These are phyloP conservation scores for Penicillium canescens DNA, from an alignment of 495 filamentous ascomycete species.

Conservation along the genomic window DNA sequence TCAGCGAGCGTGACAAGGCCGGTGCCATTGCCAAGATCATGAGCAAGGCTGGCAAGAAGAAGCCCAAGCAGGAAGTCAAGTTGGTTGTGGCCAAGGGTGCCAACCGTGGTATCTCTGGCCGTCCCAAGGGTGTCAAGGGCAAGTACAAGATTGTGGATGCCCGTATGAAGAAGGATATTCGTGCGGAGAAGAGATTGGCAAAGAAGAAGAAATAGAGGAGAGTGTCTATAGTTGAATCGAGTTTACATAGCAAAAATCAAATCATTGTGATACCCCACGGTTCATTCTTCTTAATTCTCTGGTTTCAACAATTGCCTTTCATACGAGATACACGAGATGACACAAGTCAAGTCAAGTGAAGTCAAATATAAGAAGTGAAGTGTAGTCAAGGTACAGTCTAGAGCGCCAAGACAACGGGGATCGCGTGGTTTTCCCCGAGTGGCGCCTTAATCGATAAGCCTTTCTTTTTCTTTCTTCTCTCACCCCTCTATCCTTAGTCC, in stretches of 20 bases:
- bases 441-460: slow-evolving; percentile 32
- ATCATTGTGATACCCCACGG: slow-evolving; percentile 18
- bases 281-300: background rate
- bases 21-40: slow-evolving; percentile 79
- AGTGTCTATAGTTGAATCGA: slow-evolving; percentile 16
- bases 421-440: slow-evolving; percentile 25
- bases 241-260: slow-evolving; percentile 16
- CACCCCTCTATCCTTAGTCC: slow-evolving; percentile 10
- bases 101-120: slow-evolving; percentile 79
- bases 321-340: no score
- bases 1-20: slow-evolving; percentile 95
- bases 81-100: slow-evolving; percentile 84
- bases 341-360: no score
- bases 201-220: slow-evolving; percentile 54
- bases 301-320: background rate
- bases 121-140: slow-evolving; percentile 87
- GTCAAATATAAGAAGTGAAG: background rate
- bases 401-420: slow-evolving; percentile 3
- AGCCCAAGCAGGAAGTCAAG: slow-evolving; percentile 78
- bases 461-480: slow-evolving; percentile 15
- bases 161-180: slow-evolving; percentile 96
- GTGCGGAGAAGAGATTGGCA: slow-evolving; percentile 80
- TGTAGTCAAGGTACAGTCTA: background rate
- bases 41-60: slow-evolving; percentile 80
- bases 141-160: slow-evolving; percentile 99